These are phyloP conservation scores for Naematelia encephala DNA, from an alignment of 768 basidiomycete species.

Conservation along the genomic window DNA sequence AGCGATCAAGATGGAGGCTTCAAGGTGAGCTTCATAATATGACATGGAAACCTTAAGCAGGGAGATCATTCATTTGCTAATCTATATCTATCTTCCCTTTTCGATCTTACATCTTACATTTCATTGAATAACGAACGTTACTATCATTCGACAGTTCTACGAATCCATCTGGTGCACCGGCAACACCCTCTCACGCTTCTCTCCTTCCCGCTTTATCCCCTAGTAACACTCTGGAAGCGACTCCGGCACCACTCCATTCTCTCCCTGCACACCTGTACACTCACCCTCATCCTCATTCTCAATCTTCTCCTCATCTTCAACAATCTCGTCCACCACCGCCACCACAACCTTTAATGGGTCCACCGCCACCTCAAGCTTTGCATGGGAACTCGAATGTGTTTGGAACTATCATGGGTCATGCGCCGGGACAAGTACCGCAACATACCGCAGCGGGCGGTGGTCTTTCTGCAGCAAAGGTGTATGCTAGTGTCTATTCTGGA, in stretches of 20 bases:
- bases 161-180: slow-evolving; percentile 9
- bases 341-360: neutral
- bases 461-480: slow-evolving; percentile 34
- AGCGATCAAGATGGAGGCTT: neutral
- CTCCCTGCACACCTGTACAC: slow-evolving; percentile 23
- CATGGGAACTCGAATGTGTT: slow-evolving; percentile 35
- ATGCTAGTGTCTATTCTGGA: slow-evolving; percentile 50
- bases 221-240: slow-evolving; percentile 15
- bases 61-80: neutral
- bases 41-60: neutral
- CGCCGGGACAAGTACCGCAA: slow-evolving; percentile 20
- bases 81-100: no score
- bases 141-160: neutral
- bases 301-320: neutral
- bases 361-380: neutral
- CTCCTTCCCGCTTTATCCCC: slow-evolving; percentile 30
- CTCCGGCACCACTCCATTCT: slow-evolving; percentile 25
- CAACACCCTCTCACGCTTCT: slow-evolving; percentile 26
- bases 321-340: neutral
- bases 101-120: no score
- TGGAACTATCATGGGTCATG: slow-evolving; percentile 19
- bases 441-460: slow-evolving; percentile 1
- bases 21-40: neutral
- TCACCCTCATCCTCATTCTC: slow-evolving; percentile 2
- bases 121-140: neutral